Evolutionary conservation across 2,329 filamentous ascomycete species (phyloP).

Genomic region (Fusarium austroafricanum): DNA sequence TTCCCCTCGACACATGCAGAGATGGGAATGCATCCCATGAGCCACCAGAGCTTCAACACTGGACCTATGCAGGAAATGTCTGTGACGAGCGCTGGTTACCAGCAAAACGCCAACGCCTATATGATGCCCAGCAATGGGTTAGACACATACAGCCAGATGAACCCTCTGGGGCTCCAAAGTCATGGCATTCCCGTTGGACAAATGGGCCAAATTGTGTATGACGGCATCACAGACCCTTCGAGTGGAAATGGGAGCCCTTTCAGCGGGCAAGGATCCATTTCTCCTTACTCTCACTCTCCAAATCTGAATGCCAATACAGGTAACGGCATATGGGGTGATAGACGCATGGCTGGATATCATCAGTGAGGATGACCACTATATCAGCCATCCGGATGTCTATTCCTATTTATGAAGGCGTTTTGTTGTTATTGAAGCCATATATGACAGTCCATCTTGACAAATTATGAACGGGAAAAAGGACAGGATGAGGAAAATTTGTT

Average conservation of each 20-base stretch:
- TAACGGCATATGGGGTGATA: slow-evolving; percentile 32
- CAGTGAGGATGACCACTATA: slow-evolving; percentile 7
- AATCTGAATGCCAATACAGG: slow-evolving; percentile 45
- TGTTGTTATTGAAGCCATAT: background rate
- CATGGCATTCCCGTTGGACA: slow-evolving; percentile 44
- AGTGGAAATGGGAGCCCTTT: slow-evolving; percentile 53
- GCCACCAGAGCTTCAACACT: slow-evolving; percentile 40
- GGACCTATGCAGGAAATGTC: slow-evolving; percentile 44
- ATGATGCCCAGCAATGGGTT: slow-evolving; percentile 45
- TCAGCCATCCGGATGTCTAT: background rate
- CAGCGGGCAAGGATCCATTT: slow-evolving; percentile 52
- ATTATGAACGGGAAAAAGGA: slow-evolving; percentile 12
- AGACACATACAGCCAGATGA: slow-evolving; percentile 50
- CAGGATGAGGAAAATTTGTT: slow-evolving; percentile 18
- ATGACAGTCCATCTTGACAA: background rate
- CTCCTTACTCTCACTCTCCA: slow-evolving; percentile 52
- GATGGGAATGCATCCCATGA: slow-evolving; percentile 45
- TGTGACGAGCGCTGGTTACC: slow-evolving; percentile 41
- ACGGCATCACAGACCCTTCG: slow-evolving; percentile 48
- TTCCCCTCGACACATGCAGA: slow-evolving; percentile 42
- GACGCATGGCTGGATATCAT: slow-evolving; percentile 33
- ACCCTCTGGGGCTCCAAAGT: slow-evolving; percentile 50
- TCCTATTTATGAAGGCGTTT: slow-evolving; percentile 5
- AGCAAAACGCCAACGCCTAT: slow-evolving; percentile 39
- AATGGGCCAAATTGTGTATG: slow-evolving; percentile 49